Conservation (phyloP, 2,329 filamentous ascomycete species). For the Penicillium sp. region DNA sequence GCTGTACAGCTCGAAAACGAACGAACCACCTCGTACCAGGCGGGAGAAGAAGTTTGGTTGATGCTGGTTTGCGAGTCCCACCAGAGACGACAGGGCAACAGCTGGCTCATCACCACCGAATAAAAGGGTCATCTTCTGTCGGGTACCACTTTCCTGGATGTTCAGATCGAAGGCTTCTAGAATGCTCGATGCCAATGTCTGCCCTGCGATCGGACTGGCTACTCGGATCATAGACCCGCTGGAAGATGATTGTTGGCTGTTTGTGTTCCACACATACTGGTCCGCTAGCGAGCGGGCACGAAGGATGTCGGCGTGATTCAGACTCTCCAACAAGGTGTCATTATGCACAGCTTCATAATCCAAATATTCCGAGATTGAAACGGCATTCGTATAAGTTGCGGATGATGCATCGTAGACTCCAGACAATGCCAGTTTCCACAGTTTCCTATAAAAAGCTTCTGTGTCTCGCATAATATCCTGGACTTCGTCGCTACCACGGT, state of each 20-base stretch:
- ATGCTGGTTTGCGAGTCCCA: constrained; percentile 40
- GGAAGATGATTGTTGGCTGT: constrained; percentile 46
- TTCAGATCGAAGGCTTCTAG: constrained; percentile 42
- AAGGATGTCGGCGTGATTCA: constrained; percentile 35
- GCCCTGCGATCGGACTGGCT: constrained; percentile 45
- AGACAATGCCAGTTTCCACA: constrained; percentile 48
- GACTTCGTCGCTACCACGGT: constrained; percentile 46
- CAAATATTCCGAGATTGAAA: constrained; percentile 57
- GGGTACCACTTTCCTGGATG: constrained; percentile 38
- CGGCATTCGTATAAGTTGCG: constrained; percentile 54
- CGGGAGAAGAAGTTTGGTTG: constrained; percentile 50
- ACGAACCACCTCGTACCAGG: constrained; percentile 50
- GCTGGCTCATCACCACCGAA: constrained; percentile 54
- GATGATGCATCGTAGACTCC: constrained; percentile 40
- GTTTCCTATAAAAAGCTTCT: constrained; percentile 47
- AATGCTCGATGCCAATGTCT: constrained; percentile 43
- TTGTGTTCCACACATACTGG: constrained; percentile 49
- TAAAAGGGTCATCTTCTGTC: constrained; percentile 48
- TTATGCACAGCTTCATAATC: constrained; percentile 57
- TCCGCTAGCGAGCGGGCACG: constrained; percentile 50
- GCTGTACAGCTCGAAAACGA: constrained; percentile 56
- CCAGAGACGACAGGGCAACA: constrained; percentile 52
- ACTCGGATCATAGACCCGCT: constrained; percentile 24
- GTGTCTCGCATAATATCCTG: constrained; percentile 38
- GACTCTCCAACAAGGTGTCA: constrained; percentile 35